A percentile compares a stretch with the other conserved stretches of the same genome.
Conservation (phyloP, 2,329 filamentous ascomycete species). For the Penicillium italicum region DNA sequence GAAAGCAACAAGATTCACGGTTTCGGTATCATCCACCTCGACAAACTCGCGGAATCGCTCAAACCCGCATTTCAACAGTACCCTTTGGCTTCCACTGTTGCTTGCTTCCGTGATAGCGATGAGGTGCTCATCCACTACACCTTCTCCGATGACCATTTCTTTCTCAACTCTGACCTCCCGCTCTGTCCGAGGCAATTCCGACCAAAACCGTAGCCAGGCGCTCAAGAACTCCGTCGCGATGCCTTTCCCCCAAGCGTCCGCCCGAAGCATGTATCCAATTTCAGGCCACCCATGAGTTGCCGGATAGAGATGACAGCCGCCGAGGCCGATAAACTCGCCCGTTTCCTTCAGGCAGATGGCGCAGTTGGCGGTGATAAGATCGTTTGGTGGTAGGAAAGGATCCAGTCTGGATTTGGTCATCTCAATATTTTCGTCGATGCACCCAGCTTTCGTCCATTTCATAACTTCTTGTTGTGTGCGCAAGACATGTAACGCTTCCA, state of each 20-base stretch:
- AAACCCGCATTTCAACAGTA: conserved; percentile 11
- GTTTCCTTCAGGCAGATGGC: conserved; percentile 14
- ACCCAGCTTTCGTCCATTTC: conserved; percentile 9
- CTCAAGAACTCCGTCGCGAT: conserved; percentile 11
- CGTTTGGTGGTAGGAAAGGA: conserved; percentile 11
- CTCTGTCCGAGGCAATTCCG: conserved; percentile 5
- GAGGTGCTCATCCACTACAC: conserved; percentile 4
- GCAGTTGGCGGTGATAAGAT: conserved; percentile 9
- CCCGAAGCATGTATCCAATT: conserved; percentile 12
- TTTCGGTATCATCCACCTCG: conserved; percentile 5
- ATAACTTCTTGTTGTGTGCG: conserved; percentile 15
- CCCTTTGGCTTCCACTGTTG: conserved; percentile 10
- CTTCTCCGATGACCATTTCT: conserved; percentile 8
- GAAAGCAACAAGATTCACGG: conserved; percentile 9
- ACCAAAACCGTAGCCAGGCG: conserved; percentile 11
- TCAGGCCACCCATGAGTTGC: conserved; percentile 13
- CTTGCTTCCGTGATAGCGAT: conserved; percentile 11
- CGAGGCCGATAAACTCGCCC: conserved; percentile 12
- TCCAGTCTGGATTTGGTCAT: conserved; percentile 9
- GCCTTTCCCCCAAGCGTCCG: conserved; percentile 13
- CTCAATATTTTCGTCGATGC: conserved; percentile 10
- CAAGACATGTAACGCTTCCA: conserved; percentile 9
- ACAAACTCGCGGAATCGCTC: conserved; percentile 9
- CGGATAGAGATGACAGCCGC: conserved; percentile 12
- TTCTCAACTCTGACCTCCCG: conserved; percentile 4